phyloP scores from a whole-genome alignment of 2,329 filamentous ascomycete genomes.

The Aspergillus chevalieri region DNA sequence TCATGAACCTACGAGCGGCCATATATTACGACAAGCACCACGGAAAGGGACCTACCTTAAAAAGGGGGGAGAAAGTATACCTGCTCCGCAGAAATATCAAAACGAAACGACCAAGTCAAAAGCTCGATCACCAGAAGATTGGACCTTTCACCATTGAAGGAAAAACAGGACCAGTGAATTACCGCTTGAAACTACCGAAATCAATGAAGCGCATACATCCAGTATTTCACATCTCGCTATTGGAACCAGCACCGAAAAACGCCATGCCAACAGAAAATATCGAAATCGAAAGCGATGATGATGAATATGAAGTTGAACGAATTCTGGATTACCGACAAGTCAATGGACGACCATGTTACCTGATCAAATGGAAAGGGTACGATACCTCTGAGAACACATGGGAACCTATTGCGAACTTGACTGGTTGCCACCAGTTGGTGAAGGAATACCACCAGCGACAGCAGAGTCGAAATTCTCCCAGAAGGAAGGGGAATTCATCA shows the following conservation, averaged over 20 bases:
- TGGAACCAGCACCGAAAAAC: background rate
- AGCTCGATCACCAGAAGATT: conserved; percentile 1
- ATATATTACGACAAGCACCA: too few relatives aligned
- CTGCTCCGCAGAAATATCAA: conserved; percentile 2
- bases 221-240: background rate
- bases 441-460: background rate
- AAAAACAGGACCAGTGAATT: background rate
- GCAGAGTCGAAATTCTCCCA: background rate
- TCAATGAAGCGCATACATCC: background rate
- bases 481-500: background rate
- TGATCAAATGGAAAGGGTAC: background rate
- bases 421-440: background rate
- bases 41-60: too few relatives aligned
- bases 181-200: background rate
- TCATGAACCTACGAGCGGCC: too few relatives aligned
- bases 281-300: background rate
- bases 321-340: background rate
- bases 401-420: conserved; percentile 7
- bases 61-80: conserved; percentile 1
- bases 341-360: background rate
- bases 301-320: background rate
- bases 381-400: background rate
- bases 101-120: conserved; percentile 1
- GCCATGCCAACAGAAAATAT: background rate
- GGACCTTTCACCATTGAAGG: conserved; percentile 2